phyloP scores from a whole-genome alignment of 2,329 filamentous ascomycete genomes.

The Cordyceps javanica region DNA sequence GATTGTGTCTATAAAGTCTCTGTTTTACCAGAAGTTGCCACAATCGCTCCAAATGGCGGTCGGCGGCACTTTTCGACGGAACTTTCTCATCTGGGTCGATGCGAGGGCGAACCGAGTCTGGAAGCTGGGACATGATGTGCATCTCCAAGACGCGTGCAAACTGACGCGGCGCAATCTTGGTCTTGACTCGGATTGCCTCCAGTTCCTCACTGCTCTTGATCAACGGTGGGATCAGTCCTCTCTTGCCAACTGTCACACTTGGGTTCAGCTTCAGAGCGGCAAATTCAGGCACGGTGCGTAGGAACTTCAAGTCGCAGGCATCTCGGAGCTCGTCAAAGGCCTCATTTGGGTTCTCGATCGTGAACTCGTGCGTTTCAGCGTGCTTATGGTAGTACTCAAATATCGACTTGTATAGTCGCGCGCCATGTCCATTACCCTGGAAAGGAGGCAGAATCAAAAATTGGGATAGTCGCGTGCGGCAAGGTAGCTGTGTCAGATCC shows the following conservation, averaged over 20 bases:
- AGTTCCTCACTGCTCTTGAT: slow-evolving; percentile 55
- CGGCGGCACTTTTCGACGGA: slow-evolving; percentile 42
- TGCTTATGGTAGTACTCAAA: slow-evolving; percentile 63
- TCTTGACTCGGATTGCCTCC: slow-evolving; percentile 49
- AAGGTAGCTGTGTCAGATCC: slow-evolving; percentile 57
- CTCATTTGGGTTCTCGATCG: slow-evolving; percentile 90
- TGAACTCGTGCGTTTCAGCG: slow-evolving; percentile 70
- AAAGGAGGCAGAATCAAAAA: slow-evolving; percentile 87
- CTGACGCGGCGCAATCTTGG: slow-evolving; percentile 72
- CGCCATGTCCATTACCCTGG: slow-evolving; percentile 73
- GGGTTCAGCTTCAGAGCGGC: slow-evolving; percentile 49
- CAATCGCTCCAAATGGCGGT: slow-evolving; percentile 59
- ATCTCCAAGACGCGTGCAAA: slow-evolving; percentile 71
- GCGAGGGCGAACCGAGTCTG: slow-evolving; percentile 48
- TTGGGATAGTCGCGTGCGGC: slow-evolving; percentile 81
- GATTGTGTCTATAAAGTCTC: slow-evolving; percentile 69
- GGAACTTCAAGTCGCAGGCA: slow-evolving; percentile 61
- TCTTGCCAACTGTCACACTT: slow-evolving; percentile 40
- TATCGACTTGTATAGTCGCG: slow-evolving; percentile 73
- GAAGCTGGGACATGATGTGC: slow-evolving; percentile 59
- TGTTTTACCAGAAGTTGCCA: slow-evolving; percentile 75
- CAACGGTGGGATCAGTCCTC: slow-evolving; percentile 39
- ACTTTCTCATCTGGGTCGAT: slow-evolving; percentile 36
- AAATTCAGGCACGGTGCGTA: slow-evolving; percentile 56
- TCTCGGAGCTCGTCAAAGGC: slow-evolving; percentile 77